These are phyloP conservation scores for Podospora pseudocomata DNA, from an alignment of 495 filamentous ascomycete genomes.

Conservation along the genomic window DNA sequence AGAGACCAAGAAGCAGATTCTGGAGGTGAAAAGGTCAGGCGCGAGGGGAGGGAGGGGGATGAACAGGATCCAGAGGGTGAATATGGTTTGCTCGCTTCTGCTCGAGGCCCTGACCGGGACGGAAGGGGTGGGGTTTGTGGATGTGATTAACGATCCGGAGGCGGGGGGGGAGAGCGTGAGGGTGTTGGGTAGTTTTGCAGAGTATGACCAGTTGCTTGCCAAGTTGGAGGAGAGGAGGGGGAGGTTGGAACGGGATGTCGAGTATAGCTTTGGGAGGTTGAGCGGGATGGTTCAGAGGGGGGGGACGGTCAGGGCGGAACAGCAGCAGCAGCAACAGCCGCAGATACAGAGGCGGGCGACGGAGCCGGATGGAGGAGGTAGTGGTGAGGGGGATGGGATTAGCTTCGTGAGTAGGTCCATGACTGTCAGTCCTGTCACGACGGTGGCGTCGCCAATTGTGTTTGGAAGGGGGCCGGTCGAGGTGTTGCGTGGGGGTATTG, in stretches of 20 bases:
- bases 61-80: background rate
- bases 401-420: background rate
- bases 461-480: background rate
- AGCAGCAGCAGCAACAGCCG: background rate
- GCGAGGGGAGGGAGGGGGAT: background rate
- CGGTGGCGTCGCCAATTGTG: background rate
- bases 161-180: background rate
- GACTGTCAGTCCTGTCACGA: background rate
- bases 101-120: background rate
- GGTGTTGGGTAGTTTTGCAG: background rate
- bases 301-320: background rate
- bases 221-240: background rate
- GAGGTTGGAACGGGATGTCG: slow-evolving; percentile 1
- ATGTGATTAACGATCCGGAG: slow-evolving; percentile 5
- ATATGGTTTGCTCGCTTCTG: background rate
- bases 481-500: background rate
- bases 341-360: background rate
- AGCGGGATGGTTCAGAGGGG: background rate
- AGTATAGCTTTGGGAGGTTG: slow-evolving; percentile 2
- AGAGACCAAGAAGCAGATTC: background rate
- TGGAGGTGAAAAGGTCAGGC: background rate
- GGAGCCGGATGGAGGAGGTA: background rate
- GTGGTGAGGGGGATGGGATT: background rate
- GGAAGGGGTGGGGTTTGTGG: background rate
- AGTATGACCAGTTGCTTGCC: background rate